A percentile compares a stretch with the other conserved stretches of the same genome.
These are phyloP conservation scores for Picochlorum sp. DNA, from an alignment of 139 green algal genomes.

Conservation along the genomic window DNA sequence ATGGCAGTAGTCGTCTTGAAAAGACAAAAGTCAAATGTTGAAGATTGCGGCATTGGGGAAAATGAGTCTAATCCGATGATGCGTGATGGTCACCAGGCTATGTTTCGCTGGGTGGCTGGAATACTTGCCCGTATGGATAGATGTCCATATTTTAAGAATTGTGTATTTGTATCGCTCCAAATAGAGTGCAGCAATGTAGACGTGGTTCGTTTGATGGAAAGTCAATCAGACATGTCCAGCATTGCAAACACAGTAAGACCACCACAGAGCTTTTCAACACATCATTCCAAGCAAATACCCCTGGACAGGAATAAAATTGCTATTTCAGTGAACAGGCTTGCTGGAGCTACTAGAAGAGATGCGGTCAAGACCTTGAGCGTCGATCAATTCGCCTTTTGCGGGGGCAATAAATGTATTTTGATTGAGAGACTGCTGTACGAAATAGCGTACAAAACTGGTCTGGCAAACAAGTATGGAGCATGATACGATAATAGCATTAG, in stretches of 20 bases:
- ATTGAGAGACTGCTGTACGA: conserved; percentile 49
- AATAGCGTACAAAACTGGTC: conserved; percentile 57
- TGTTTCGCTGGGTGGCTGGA: conserved; percentile 32
- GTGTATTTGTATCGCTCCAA: conserved; percentile 35
- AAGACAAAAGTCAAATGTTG: no score
- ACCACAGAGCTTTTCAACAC: conserved; percentile 43
- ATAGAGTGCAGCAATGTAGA: no score
- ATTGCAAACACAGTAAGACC: no score
- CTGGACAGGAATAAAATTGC: neutral
- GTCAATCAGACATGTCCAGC: neutral
- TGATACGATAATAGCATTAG: conserved; percentile 13
- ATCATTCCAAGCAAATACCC: conserved; percentile 1
- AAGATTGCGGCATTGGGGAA: no score
- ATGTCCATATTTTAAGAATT: conserved; percentile 15
- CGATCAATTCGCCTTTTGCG: neutral
- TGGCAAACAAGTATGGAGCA: conserved; percentile 59
- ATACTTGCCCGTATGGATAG: conserved; percentile 16
- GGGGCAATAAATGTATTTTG: conserved; percentile 27
- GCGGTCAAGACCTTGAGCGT: conserved; percentile 16
- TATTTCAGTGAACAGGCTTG: conserved; percentile 39
- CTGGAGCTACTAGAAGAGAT: conserved; percentile 43
- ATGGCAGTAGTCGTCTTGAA: no score
- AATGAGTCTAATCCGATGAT: no score
- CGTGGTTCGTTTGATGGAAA: no score
- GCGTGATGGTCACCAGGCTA: no score